Percentiles rank a stretch among this genome's conserved stretches.
Conservation (phyloP, 2,329 filamentous ascomycete species). For the Fusarium virguliforme region DNA sequence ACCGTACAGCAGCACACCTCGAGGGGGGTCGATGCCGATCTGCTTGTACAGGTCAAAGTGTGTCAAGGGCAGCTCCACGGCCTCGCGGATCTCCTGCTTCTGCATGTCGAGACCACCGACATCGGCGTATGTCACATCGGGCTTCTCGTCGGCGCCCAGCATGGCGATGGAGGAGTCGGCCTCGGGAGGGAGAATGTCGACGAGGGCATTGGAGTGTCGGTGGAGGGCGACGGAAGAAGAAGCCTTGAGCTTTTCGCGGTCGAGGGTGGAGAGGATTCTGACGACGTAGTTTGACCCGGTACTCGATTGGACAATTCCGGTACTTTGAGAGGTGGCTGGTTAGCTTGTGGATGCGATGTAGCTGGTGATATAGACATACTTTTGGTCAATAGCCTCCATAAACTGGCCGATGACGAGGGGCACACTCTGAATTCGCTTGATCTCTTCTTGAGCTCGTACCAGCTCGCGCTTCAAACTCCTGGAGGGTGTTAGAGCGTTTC, state of each 20-base stretch:
- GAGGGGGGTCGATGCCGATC: conserved; percentile 98
- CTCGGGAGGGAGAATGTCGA: conserved; percentile 98
- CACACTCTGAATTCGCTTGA: conserved; percentile 99
- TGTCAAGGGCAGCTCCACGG: conserved; percentile 95
- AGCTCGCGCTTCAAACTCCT: conserved; percentile 97
- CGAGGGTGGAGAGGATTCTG: conserved; percentile 96
- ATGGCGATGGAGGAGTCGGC: conserved; percentile 99
- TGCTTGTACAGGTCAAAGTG: conserved; percentile 99
- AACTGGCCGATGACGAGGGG: conserved; percentile 98
- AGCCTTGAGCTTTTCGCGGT: conserved; percentile 97
- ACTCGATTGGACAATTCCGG: conserved; percentile 97
- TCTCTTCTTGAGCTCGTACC: conserved; percentile 97
- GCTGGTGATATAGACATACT: conserved; percentile 70
- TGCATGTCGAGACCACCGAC: conserved; percentile 99
- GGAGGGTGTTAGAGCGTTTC: conserved; percentile 44
- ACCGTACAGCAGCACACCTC: conserved; percentile 95
- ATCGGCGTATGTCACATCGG: conserved; percentile 97
- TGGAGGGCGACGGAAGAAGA: conserved; percentile 98
- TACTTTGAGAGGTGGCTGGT: conserved; percentile 69
- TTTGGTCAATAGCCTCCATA: conserved; percentile 99
- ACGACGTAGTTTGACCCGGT: conserved; percentile 99
- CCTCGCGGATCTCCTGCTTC: conserved; percentile 99
- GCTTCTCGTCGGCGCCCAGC: conserved; percentile 97
- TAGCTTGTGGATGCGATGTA: conserved; percentile 21
- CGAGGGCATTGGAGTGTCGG: conserved; percentile 97